Evolutionary conservation across 192 early-diverging fungal species (phyloP), one percentile per base, ranked within the genome.

Genomic region (Paraglomus occultum): DNA sequence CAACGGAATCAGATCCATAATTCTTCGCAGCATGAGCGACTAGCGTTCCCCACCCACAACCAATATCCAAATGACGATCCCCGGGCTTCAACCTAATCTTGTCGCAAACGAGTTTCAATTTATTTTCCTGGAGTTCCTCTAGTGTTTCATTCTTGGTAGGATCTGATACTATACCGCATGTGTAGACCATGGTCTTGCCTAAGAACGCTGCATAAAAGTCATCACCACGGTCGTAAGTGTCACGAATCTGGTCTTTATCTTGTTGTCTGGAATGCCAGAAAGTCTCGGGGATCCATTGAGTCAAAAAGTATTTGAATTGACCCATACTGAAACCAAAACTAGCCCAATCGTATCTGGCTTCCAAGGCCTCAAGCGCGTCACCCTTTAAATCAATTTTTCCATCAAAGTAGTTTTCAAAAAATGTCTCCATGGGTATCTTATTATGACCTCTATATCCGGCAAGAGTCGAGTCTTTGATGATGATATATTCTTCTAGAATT

Each of bases 171-270:
- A 99, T 89, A 53, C 93, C 96, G 55, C 94, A 95, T 17, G 96
- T 99, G 83, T 99, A 99, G 58, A 96, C 84, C 96, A 99, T 99
- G 71, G 84, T 84, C 49, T 90, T 89, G 53, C 96, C 96, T 60
- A 99, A 77, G 83, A 96, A 96, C 39, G 92, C 92, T 22, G 87
- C 91, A 79, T 97, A 97, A 71, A 99, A 99, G 77, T 99, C 96
- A 82, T 99, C 91, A 63, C 96, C 96, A 70, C 96, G 90, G 82
- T 99, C 96, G 79, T 99, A 99, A 84, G 97, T 94, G 57, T 97
- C 94, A 67, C 94, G 87, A 65, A 99, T 95, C 80, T 99, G 96
- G 71, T 91, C 90, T 81, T 97, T 94, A 77, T 99, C 96, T 83
- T 99, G 96, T 79, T 94, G 92, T 80, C 90, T 90, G 42, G 92